Evolutionary conservation across 2,329 filamentous ascomycete species (phyloP).

Genomic region (Neonectria neomacrospora): DNA sequence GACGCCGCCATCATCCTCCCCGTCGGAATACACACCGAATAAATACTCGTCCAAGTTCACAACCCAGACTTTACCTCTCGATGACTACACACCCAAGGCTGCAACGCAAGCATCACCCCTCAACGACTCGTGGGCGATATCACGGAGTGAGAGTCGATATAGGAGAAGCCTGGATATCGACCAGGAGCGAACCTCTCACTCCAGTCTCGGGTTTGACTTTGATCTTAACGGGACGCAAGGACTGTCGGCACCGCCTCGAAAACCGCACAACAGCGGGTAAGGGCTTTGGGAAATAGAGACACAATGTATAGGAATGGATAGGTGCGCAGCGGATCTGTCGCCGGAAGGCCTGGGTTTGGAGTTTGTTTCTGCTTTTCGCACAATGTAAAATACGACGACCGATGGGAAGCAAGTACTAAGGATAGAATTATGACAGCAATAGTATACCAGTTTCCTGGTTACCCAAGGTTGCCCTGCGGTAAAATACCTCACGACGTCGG

Average conservation of each 20-base stretch:
- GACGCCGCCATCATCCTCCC: not conserved
- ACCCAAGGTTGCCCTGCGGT: not conserved
- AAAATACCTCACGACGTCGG: no score
- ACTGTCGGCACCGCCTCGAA: slow-evolving; percentile 37
- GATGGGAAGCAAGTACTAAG: not conserved
- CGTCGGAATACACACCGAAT: slow-evolving; percentile 5
- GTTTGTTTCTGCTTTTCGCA: not conserved
- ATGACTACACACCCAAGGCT: not conserved
- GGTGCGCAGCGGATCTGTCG: not conserved
- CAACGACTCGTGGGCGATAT: slow-evolving; percentile 35
- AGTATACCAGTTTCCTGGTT: not conserved
- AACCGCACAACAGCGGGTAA: not conserved
- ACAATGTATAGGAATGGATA: not conserved
- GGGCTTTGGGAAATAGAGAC: not conserved
- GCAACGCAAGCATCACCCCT: slow-evolving; percentile 15
- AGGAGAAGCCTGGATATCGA: slow-evolving; percentile 34
- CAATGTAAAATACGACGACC: not conserved
- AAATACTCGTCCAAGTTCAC: slow-evolving; percentile 12
- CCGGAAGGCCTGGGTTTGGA: not conserved
- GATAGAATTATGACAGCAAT: not conserved
- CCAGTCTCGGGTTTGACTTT: slow-evolving; percentile 37
- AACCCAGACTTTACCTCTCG: slow-evolving; percentile 17
- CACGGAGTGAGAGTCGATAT: slow-evolving; percentile 20
- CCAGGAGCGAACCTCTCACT: slow-evolving; percentile 27
- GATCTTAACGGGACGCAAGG: slow-evolving; percentile 38